phyloP scores from a whole-genome alignment of 768 basidiomycete genomes.

The Boletus pseudo-olivaceus region DNA sequence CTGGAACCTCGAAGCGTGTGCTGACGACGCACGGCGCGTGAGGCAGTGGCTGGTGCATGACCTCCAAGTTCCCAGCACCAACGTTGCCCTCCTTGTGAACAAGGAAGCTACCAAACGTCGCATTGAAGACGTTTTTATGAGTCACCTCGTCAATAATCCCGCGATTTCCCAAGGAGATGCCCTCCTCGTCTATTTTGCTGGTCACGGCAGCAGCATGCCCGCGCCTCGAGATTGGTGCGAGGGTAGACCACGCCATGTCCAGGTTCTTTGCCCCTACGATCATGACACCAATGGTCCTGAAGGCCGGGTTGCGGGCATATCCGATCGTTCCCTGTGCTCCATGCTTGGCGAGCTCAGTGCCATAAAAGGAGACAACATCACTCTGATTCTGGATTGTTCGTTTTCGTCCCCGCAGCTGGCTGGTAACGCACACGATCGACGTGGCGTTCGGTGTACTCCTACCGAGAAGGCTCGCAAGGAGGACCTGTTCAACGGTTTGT shows the following conservation, averaged over 20 bases:
- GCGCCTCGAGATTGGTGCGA: constrained; percentile 63
- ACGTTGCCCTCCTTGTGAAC: constrained; percentile 56
- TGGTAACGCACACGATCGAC: constrained; percentile 42
- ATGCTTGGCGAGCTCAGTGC: constrained; percentile 55
- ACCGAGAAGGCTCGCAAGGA: constrained; percentile 50
- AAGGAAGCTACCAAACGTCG: constrained; percentile 55
- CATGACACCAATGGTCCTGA: constrained; percentile 48
- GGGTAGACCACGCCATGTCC: constrained; percentile 39
- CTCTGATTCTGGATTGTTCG: constrained; percentile 63
- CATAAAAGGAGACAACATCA: constrained; percentile 67
- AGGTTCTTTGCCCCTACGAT: constrained; percentile 66
- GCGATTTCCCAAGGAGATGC: constrained; percentile 59
- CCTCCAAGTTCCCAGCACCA: constrained; percentile 54
- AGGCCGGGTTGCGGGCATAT: constrained; percentile 57
- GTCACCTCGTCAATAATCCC: constrained; percentile 60
- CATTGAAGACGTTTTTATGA: constrained; percentile 60
- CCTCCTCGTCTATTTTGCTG: constrained; percentile 67
- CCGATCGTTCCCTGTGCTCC: constrained; percentile 61
- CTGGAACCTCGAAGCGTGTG: constrained; percentile 66
- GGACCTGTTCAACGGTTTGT: constrained; percentile 54
- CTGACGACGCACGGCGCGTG: constrained; percentile 59
- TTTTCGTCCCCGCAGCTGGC: constrained; percentile 45
- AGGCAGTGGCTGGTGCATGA: constrained; percentile 54
- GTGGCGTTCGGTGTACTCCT: constrained; percentile 56
- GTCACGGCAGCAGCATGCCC: constrained; percentile 59